Conservation (phyloP, 2,329 filamentous ascomycete genomes). For the Microdochium trichocladiopsis region DNA sequence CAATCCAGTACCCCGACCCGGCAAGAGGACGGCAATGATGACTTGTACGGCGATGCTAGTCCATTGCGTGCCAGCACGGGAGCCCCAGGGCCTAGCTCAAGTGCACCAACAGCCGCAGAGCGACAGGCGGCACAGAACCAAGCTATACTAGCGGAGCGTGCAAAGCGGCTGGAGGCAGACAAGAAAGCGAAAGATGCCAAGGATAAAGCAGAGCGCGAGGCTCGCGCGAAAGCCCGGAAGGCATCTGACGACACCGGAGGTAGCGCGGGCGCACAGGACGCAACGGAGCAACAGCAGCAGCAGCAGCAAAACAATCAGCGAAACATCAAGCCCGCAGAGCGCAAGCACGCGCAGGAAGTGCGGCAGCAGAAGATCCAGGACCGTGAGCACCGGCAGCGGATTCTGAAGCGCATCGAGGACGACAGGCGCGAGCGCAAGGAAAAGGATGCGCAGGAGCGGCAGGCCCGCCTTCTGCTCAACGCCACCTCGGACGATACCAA, state of each 20-base stretch:
- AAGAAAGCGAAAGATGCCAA: conserved; percentile 42
- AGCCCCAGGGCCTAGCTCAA: neutral
- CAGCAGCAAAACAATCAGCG: conserved; percentile 19
- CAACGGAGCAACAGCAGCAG: no score
- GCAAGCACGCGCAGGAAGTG: conserved; percentile 45
- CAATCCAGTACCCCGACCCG: no score
- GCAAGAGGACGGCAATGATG: neutral
- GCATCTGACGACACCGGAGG: conserved; percentile 30
- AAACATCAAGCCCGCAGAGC: conserved; percentile 21
- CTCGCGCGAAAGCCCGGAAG: conserved; percentile 24
- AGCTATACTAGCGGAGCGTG: conserved; percentile 41
- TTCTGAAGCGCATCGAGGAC: conserved; percentile 68
- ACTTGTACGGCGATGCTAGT: conserved; percentile 1
- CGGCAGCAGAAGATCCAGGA: conserved; percentile 60
- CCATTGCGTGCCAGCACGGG: neutral
- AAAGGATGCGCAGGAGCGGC: conserved; percentile 40
- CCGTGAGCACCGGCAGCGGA: conserved; percentile 60
- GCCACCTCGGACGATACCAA: conserved; percentile 10
- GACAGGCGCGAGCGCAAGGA: conserved; percentile 64
- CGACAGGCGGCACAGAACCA: conserved; percentile 14
- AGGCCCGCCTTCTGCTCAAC: conserved; percentile 19
- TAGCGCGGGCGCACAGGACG: conserved; percentile 1
- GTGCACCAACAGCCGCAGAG: conserved; percentile 6
- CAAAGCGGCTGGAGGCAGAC: conserved; percentile 36
- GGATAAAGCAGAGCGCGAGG: conserved; percentile 38